A percentile compares a stretch with the other conserved stretches of the same genome.
Evolutionary conservation across 495 filamentous ascomycete species (phyloP).

Genomic region (Xylaria longipes): DNA sequence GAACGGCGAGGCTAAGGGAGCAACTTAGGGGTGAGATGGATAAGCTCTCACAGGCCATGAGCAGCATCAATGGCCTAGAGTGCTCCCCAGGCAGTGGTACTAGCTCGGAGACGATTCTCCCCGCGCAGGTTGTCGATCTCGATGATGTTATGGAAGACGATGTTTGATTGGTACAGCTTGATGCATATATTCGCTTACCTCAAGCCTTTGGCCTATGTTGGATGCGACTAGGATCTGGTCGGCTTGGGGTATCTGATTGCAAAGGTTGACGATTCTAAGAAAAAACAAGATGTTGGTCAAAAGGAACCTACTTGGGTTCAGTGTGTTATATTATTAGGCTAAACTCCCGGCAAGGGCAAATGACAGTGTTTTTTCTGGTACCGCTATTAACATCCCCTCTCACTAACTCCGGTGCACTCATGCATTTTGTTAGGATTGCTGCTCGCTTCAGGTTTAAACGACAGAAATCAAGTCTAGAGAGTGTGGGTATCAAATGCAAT

Average conservation of each 20-base stretch:
- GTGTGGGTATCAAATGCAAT: slow-evolving; percentile 24
- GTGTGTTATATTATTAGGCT: slow-evolving; percentile 16
- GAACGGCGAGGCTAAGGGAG: slow-evolving; percentile 41
- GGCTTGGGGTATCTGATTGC: not conserved
- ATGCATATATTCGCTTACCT: not conserved
- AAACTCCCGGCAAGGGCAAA: not conserved
- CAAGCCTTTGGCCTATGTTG: not conserved
- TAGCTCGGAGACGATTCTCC: not conserved
- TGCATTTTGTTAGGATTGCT: slow-evolving; percentile 4
- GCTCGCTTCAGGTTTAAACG: not conserved
- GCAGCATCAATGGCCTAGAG: slow-evolving; percentile 45
- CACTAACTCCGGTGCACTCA: slow-evolving; percentile 7
- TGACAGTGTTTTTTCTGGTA: slow-evolving; percentile 9
- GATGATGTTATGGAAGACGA: slow-evolving; percentile 34
- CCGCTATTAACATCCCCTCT: not conserved
- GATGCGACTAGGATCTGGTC: not conserved
- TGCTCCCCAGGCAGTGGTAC: slow-evolving; percentile 19
- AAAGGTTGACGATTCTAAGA: not conserved
- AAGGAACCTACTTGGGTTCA: not conserved
- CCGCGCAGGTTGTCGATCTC: slow-evolving; percentile 13
- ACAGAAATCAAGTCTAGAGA: slow-evolving; percentile 14
- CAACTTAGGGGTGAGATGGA: slow-evolving; percentile 47
- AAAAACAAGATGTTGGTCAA: not conserved
- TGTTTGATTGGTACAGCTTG: slow-evolving; percentile 13
- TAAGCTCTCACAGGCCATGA: slow-evolving; percentile 49